These are phyloP conservation scores for Symbiodinium pilosum DNA, from an alignment of 73 alveolate species.

Conservation along the genomic window DNA sequence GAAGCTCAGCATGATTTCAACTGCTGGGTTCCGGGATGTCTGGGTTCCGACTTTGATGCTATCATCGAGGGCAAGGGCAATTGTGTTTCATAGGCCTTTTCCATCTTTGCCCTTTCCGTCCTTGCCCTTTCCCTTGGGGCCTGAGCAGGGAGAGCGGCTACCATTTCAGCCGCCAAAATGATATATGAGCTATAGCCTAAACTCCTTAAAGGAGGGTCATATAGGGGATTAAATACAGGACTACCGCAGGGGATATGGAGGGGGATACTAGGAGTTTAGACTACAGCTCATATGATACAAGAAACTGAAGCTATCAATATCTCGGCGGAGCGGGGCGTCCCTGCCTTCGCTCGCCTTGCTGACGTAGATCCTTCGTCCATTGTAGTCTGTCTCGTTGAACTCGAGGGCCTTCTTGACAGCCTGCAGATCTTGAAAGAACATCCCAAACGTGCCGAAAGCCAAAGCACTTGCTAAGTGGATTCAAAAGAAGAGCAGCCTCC, in stretches of 20 bases:
- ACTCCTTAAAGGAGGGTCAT: too few relatives aligned
- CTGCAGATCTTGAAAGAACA: neutral
- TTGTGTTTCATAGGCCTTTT: neutral
- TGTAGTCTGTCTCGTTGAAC: constrained; percentile 90
- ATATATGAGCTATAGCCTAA: too few relatives aligned
- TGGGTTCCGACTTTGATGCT: too few relatives aligned
- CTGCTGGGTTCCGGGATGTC: too few relatives aligned
- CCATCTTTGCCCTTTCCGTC: constrained; percentile 12
- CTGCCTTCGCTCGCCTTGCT: constrained; percentile 66
- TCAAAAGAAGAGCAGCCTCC: constrained; percentile 5
- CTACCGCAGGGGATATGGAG: too few relatives aligned
- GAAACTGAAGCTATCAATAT: neutral
- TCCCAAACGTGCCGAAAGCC: neutral
- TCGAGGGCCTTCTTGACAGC: constrained; percentile 86
- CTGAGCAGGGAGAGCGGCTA: too few relatives aligned
- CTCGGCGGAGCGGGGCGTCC: neutral
- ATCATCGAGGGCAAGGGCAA: neutral
- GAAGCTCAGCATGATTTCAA: too few relatives aligned
- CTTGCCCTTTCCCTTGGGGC: constrained; percentile 31
- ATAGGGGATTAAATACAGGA: too few relatives aligned
- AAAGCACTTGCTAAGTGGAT: too few relatives aligned
- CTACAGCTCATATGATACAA: too few relatives aligned
- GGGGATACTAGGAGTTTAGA: too few relatives aligned
- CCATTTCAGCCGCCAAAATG: too few relatives aligned
- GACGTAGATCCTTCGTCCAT: constrained; percentile 63